A percentile compares a stretch with the other conserved stretches of the same genome.
Evolutionary conservation across 106 monocot species (phyloP).

Genomic region (Apostasia shenzhenica): DNA sequence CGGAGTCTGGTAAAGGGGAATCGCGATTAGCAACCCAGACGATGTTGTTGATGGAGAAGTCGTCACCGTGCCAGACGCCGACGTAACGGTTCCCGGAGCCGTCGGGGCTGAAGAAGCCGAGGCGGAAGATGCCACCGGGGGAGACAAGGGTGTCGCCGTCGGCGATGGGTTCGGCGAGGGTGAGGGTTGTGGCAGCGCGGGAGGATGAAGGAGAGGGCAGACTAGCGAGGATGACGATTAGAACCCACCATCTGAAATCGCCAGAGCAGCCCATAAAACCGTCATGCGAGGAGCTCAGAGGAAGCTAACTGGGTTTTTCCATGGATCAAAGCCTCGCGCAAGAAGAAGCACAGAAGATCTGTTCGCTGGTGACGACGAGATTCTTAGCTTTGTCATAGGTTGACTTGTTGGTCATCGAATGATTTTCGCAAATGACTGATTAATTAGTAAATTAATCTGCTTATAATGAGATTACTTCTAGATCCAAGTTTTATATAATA

Average conservation of each 20-base stretch:
- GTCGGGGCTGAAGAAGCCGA: conserved; percentile 29
- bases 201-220: not conserved
- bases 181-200: not conserved
- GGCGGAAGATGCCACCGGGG: conserved; percentile 4
- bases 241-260: not conserved
- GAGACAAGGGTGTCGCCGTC: conserved; percentile 22
- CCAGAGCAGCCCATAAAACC: not conserved
- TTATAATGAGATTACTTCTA: too few species aligned
- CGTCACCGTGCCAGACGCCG: conserved; percentile 12
- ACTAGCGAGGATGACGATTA: not conserved
- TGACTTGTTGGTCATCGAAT: too few species aligned
- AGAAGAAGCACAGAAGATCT: too few species aligned
- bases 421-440: too few species aligned
- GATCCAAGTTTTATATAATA: too few species aligned
- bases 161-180: conserved; percentile 3
- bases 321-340: too few species aligned
- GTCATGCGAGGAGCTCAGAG: too few species aligned
- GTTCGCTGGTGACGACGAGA: too few species aligned
- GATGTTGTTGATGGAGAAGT: not conserved
- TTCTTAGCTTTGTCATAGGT: too few species aligned
- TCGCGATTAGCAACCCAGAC: conserved; percentile 6
- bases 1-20: not conserved
- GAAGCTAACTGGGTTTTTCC: too few species aligned
- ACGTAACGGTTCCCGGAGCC: conserved; percentile 14
- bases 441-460: too few species aligned